Conservation (phyloP, 2,329 filamentous ascomycete species). For the Ophiostoma sp. region DNA sequence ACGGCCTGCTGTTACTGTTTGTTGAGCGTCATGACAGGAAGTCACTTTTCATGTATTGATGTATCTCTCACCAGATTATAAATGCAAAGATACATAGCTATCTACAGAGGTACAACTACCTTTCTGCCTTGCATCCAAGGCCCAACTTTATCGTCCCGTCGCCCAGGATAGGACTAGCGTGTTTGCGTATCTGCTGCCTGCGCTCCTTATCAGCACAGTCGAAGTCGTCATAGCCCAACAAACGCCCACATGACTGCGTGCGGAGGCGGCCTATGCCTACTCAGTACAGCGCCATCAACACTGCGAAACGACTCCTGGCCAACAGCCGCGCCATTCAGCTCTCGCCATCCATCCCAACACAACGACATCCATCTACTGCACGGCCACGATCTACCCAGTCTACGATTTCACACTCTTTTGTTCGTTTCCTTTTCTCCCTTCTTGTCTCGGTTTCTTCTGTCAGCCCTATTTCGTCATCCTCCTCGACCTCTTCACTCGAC, state of each 20-base stretch:
- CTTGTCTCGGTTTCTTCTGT: neutral
- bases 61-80: neutral
- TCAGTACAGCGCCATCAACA: neutral
- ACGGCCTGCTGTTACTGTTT: no score
- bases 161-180: conserved; percentile 10
- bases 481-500: neutral
- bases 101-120: neutral
- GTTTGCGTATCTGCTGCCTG: conserved; percentile 12
- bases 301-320: neutral
- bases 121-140: conserved; percentile 1
- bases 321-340: conserved; percentile 6
- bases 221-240: conserved; percentile 23
- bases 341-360: conserved; percentile 6
- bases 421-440: neutral
- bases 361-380: neutral
- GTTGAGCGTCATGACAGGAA: neutral
- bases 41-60: neutral
- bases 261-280: conserved; percentile 6
- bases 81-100: neutral
- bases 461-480: neutral
- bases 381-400: neutral
- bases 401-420: neutral
- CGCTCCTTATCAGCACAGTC: conserved; percentile 15
- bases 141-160: neutral
- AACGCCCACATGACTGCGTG: conserved; percentile 21